Base-by-base conservation (phyloP, 2,329 filamentous ascomycete genomes). In the Aurifilum marmelostoma region DNA sequence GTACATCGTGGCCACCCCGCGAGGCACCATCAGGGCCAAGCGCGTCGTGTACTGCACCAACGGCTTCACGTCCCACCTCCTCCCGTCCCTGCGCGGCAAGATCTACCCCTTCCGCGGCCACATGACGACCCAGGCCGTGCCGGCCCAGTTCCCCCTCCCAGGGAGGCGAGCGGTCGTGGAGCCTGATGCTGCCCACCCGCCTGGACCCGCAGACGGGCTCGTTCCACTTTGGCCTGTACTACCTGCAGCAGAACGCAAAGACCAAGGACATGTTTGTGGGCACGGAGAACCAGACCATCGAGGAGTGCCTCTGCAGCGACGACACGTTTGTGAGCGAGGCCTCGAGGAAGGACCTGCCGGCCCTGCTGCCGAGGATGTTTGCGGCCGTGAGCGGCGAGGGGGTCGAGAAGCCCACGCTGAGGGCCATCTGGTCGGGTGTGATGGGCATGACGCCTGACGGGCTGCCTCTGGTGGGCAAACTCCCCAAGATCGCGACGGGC, bases 41-140 rank as follows among this genome's bases (percentile, higher is more conserved):
- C 84, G 83, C 43, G 80, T 92, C 18, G 79, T 92, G 24, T 82
- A 91, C 58, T 89, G 90, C 21, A 91, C 88, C 1, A 92, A 92
- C 73, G 90, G 81, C 16, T 92, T 91, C 76, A 91, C 89, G 0
- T 85, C 88, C 1, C 83, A 85, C 16, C 76, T 92, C 7, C 79
- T 89, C 1, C 88, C 88, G 0, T 76, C 83, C 67, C 91, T 90
- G 75, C 77, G 81, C 8, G 83, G 85, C 69, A 84, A 87, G 12
- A 91, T 92, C 69, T 47, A 63, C 39, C 60, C 60, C 9, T 50
- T 43, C 8, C 60, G 60, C 3, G 60, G 60, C 3, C 60, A 63
- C 60, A 63, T 63, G 60, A 63, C 60, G 2, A 63, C 60, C 1
- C 60, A 63, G 14, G 60, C 39, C 24, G 60, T 63, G 24, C 60